phyloP scores from a whole-genome alignment of 768 basidiomycete genomes.

The Rhodotorula paludigena region DNA sequence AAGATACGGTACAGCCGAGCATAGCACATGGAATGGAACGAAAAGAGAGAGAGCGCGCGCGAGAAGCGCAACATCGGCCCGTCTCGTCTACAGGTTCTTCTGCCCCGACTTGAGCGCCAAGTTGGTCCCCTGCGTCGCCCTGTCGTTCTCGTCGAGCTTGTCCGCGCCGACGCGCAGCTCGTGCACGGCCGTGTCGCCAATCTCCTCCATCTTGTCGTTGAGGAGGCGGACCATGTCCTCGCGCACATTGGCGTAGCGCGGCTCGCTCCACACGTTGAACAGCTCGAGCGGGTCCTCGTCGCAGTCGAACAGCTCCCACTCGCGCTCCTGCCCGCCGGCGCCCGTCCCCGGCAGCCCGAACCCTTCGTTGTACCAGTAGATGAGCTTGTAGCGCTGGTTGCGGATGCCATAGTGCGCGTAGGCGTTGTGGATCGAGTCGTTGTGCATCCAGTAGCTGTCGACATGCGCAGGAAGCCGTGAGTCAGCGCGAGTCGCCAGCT shows the following conservation, averaged over 20 bases:
- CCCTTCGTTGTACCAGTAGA: slow-evolving; percentile 32
- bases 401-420: slow-evolving; percentile 39
- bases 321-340: slow-evolving; percentile 33
- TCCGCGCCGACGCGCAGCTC: slow-evolving; percentile 2
- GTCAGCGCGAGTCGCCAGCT: too few relatives aligned
- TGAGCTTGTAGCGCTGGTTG: slow-evolving; percentile 39
- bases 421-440: slow-evolving; percentile 26
- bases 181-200: slow-evolving; percentile 38
- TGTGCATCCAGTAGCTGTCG: slow-evolving; percentile 30
- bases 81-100: neutral
- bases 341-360: slow-evolving; percentile 30
- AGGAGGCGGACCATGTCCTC: slow-evolving; percentile 35
- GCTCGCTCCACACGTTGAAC: slow-evolving; percentile 36
- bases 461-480: neutral
- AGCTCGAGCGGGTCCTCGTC: slow-evolving; percentile 39
- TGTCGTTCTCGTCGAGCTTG: neutral
- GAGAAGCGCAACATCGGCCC: too few relatives aligned
- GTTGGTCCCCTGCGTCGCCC: neutral
- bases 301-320: slow-evolving; percentile 42
- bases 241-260: slow-evolving; percentile 11
- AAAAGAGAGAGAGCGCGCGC: too few relatives aligned
- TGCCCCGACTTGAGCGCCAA: neutral
- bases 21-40: too few relatives aligned
- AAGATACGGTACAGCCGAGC: too few relatives aligned
- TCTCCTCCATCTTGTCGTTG: slow-evolving; percentile 38